Base-by-base conservation (phyloP, 83 land plant species). In the Diphasiastrum complanatum region DNA sequence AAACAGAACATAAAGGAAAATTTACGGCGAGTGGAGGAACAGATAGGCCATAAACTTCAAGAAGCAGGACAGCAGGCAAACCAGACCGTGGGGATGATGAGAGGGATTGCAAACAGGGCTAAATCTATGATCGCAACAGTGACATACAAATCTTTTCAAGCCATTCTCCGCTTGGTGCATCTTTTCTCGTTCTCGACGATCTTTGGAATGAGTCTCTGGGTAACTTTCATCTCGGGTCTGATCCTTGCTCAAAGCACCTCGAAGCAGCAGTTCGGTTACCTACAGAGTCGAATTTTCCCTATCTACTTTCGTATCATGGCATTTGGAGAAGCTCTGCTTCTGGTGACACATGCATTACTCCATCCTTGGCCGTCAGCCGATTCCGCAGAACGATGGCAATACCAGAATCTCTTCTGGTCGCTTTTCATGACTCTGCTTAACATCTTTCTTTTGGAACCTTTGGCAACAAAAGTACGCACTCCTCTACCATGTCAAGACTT, bases 211-310 rank as follows among this genome's bases (percentile, higher is more conserved):
- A 41, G 74, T 20, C 25, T 83, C 26, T 90, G 96, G 96, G 86
- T 90, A 40, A 86, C 92, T 2, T 86, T 90, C 40, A 51, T 77
- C 10, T 75, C 83, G 20, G 89, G 96, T n/a, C 61, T 77, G 37
- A 73, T 90, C 11, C 51, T 90, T 57, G 76, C 96, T 0, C 20
- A 55, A 29, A 70, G 73, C 32, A 52, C 81, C 45, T 80, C 85
- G 5, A 51, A 86, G 46, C 96, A 86, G 57, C 96, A 90, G 75
- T 78, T 90, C 36, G 89, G 76, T 10, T 33, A 75, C 32, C 77
- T 83, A 25, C 96, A 86, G 81, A 83, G 96, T 69, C 75, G 71
- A 73, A 55, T 86, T 0, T 90, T 87, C 34, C 97, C 84, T 0
- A 71, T 84, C 6, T 90, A 90, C 51, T 83, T 83, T 61, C 66